Percentiles rank a stretch among this genome's conserved stretches.
These are phyloP conservation scores for Vitis riparia DNA, from an alignment of 164 flowering plant species.

Conservation along the genomic window DNA sequence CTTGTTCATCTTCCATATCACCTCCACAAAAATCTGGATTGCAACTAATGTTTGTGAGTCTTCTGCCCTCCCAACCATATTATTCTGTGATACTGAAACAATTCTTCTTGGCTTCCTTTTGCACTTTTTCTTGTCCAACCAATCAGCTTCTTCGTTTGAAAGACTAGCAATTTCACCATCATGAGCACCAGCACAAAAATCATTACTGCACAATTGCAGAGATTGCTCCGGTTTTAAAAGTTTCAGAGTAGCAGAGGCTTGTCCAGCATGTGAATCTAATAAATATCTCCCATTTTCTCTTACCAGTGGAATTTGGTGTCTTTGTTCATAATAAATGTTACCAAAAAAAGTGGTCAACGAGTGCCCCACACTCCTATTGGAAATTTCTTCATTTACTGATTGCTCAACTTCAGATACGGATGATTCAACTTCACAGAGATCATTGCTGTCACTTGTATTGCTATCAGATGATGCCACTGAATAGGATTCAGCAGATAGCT, in stretches of 20 bases:
- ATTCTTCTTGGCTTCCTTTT: conserved; percentile 47
- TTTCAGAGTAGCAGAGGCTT: conserved; percentile 14
- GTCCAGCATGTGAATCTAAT: conserved; percentile 18
- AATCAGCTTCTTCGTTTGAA: conserved; percentile 25
- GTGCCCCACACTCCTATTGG: conserved; percentile 18
- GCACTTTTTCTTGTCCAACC: conserved; percentile 33
- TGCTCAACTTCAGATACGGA: conserved; percentile 27
- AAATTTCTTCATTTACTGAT: conserved; percentile 23
- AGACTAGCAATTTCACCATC: conserved; percentile 19
- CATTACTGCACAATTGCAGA: conserved; percentile 15
- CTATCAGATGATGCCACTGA: conserved; percentile 84
- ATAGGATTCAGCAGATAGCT: conserved; percentile 79
- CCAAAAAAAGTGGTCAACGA: conserved; percentile 8
- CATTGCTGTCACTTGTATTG: conserved; percentile 69
- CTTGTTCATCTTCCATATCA: conserved; percentile 19
- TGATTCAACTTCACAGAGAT: conserved; percentile 28
- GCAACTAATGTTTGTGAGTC: conserved; percentile 26
- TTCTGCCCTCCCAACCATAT: conserved; percentile 15
- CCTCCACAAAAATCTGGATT: conserved; percentile 15
- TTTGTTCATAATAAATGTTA: conserved; percentile 12
- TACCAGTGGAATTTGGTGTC: conserved; percentile 11
- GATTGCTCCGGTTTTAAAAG: conserved; percentile 11
- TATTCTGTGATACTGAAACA: conserved; percentile 36
- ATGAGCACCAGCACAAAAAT: conserved; percentile 15
- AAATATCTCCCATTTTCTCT: conserved; percentile 26